Evolutionary conservation across 1,139 yeast species (phyloP).

Genomic region (Eremothecium sinecaudum): DNA sequence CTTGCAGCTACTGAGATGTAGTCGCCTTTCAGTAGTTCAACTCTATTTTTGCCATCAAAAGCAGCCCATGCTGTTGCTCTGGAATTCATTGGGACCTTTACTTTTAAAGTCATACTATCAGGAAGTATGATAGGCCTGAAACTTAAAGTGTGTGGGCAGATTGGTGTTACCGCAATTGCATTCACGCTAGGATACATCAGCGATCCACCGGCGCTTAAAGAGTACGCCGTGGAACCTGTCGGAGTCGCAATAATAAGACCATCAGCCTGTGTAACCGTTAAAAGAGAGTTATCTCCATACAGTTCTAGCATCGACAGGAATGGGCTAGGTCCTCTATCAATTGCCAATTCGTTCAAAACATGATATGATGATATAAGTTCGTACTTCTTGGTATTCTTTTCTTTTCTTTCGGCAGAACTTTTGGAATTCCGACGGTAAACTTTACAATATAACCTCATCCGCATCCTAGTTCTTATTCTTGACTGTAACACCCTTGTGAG

Average conservation of each 20-base stretch:
- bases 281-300: conserved; percentile 68
- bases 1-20: conserved; percentile 71
- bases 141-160: conserved; percentile 84
- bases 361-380: conserved; percentile 64
- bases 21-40: conserved; percentile 62
- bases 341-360: conserved; percentile 72
- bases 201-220: conserved; percentile 84
- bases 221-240: conserved; percentile 87
- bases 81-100: conserved; percentile 59
- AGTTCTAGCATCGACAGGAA: conserved; percentile 75
- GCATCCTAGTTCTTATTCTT: conserved; percentile 66
- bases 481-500: conserved; percentile 49
- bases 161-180: conserved; percentile 83
- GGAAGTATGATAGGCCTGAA: conserved; percentile 82
- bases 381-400: conserved; percentile 26
- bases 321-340: conserved; percentile 85
- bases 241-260: conserved; percentile 85
- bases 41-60: conserved; percentile 74
- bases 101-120: conserved; percentile 70
- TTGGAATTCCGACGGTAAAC: conserved; percentile 35
- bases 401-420: conserved; percentile 14
- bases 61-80: conserved; percentile 83
- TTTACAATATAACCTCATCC: conserved; percentile 72
- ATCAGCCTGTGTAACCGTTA: conserved; percentile 86
- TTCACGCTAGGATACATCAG: conserved; percentile 84